phyloP scores from a whole-genome alignment of 352 stramenopile species.

The Saprolegnia parasitica region DNA sequence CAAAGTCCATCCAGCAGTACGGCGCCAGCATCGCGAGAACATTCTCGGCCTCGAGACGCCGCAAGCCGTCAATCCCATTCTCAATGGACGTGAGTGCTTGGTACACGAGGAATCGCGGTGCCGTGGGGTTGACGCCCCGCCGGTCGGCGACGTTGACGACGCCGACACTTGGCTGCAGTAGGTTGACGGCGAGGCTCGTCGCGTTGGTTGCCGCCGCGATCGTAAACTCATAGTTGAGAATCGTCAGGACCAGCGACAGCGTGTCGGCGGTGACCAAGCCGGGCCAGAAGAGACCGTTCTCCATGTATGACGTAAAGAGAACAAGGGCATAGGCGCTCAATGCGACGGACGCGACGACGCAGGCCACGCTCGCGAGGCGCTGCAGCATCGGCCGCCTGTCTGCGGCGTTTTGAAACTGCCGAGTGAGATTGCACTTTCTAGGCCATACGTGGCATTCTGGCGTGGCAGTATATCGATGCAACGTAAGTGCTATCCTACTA shows the following conservation, averaged over 20 bases:
- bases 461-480: no score
- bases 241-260: background rate
- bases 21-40: background rate
- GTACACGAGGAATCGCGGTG: background rate
- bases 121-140: background rate
- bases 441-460: no score
- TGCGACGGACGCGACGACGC: background rate
- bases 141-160: no score
- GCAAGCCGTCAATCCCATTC: background rate
- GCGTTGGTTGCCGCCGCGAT: background rate
- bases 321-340: slow-evolving; percentile 1
- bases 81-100: background rate
- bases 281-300: slow-evolving; percentile 7
- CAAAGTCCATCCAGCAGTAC: slow-evolving; percentile 25
- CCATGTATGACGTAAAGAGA: slow-evolving; percentile 14
- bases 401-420: no score
- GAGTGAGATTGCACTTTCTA: no score
- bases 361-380: background rate
- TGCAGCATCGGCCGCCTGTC: no score
- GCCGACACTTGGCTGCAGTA: no score
- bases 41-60: background rate
- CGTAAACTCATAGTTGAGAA: background rate
- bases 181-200: no score
- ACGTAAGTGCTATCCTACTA: no score
- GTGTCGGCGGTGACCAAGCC: background rate